Conservation (phyloP, 169 alveolate species). For the Ichthyophthirius multifiliis region DNA sequence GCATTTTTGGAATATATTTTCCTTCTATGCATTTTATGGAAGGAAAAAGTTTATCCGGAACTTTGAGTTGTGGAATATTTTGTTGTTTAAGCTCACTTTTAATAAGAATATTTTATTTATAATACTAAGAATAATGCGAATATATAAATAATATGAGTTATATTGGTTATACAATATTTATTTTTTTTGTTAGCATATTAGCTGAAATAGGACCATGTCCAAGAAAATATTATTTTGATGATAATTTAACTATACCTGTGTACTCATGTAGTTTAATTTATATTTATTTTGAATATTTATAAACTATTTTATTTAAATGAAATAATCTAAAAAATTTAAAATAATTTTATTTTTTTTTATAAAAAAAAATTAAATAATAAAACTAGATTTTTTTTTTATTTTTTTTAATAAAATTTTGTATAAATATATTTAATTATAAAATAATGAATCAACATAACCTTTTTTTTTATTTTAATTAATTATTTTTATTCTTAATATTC, state of each 20-base stretch:
- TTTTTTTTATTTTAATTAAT: too few relatives aligned
- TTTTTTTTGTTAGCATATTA: background rate
- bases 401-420: too few relatives aligned
- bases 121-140: background rate
- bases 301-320: too few relatives aligned
- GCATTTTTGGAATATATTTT: background rate
- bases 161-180: background rate
- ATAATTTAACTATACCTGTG: constrained; percentile 12
- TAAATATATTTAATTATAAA: too few relatives aligned
- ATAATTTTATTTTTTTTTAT: too few relatives aligned
- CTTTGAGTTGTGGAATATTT: background rate
- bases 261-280: background rate
- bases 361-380: too few relatives aligned
- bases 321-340: too few relatives aligned
- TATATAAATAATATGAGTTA: background rate
- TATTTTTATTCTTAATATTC: too few relatives aligned
- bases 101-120: background rate
- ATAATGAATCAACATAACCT: too few relatives aligned
- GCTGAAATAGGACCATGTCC: constrained; percentile 10
- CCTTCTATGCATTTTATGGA: background rate
- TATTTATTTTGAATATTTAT: too few relatives aligned
- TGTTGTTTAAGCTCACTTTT: background rate
- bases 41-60: constrained; percentile 7
- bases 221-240: constrained; percentile 10
- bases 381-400: too few relatives aligned